Base-by-base conservation (phyloP, 768 basidiomycete species). In the Tubosaeta sp. region DNA sequence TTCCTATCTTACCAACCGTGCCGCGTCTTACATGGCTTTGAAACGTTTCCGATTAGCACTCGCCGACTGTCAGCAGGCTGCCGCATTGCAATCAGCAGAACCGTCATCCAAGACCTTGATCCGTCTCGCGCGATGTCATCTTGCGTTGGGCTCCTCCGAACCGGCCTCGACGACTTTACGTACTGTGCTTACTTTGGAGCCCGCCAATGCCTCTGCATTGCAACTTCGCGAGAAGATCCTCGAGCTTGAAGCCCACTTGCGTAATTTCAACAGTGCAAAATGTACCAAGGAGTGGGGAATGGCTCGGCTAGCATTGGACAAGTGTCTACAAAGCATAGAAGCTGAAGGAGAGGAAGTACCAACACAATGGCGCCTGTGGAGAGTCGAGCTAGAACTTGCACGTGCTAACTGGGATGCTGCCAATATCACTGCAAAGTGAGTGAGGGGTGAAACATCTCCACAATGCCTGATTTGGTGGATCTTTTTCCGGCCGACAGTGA, bases 1-100 rank as follows among this genome's bases (percentile, higher is more conserved):
- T 1, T 77, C 86, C 3, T 94, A 87, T 63, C 74, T 86, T 55
- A 89, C 90, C 1, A 95, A 95, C 66, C 83, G 91, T 27, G 91
- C 92, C 0, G 91, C 92, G 0, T 85, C 91, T 2, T 81, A 85
- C 64, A 94, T 95, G 81, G 81, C 83, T 0, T 65, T 88, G 46
- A 91, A 92, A 64, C 81, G 81, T 32, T 94, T 86, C 75, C 76
- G 82, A 31, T 71, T 74, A 0, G 92, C 92, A 0, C 74, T 93
- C 16, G 77, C 76, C 34, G 91, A 95, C 63, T 93, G 90, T 62
- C 90, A 90, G 65, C 75, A 75, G 33, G 91, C 91, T 5, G 76
- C 80, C 0, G 68, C 80, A 0, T 72, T 91, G 6, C 88, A 92
- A 69, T 67, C 83, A 8, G 65, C 72, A 8, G 62, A 72, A 12